phyloP scores from a whole-genome alignment of 805 yeast genomes.

The Hanseniaspora hatyaiensis region DNA sequence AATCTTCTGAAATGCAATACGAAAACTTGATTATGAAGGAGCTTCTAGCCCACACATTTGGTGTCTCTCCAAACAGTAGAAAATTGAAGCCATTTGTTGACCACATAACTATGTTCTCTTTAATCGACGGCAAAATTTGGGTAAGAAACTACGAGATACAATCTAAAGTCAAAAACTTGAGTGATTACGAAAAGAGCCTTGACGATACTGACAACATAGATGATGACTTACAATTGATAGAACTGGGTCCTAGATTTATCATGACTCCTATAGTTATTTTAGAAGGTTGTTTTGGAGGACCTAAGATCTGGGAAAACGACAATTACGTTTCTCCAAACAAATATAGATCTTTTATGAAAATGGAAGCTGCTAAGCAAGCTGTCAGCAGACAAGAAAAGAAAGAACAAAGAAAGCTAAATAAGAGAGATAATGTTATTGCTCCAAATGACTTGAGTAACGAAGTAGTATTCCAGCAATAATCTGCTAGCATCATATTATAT shows the following conservation, averaged over 20 bases:
- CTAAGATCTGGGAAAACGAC: constrained; percentile 92
- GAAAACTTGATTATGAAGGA: constrained; percentile 62
- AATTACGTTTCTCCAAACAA: constrained; percentile 94
- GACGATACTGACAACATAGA: constrained; percentile 21
- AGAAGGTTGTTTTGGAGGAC: constrained; percentile 97
- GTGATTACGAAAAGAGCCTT: constrained; percentile 39
- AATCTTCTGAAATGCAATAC: constrained; percentile 41
- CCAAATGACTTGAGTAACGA: constrained; percentile 77
- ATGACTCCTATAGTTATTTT: constrained; percentile 80
- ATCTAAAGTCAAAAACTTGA: constrained; percentile 42
- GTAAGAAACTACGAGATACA: constrained; percentile 85
- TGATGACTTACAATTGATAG: constrained; percentile 68
- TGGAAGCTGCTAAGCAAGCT: constrained; percentile 70
- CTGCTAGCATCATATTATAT: no score
- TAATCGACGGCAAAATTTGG: constrained; percentile 92
- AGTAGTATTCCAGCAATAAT: constrained; percentile 47
- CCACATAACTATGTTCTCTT: constrained; percentile 84
- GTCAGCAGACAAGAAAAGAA: constrained; percentile 69
- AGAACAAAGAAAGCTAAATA: constrained; percentile 58
- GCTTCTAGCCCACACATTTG: constrained; percentile 68
- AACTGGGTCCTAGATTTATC: constrained; percentile 94
- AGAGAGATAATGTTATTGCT: constrained; percentile 60
- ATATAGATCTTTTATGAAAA: constrained; percentile 77
- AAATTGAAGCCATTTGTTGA: constrained; percentile 89
- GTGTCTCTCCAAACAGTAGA: constrained; percentile 90